These are phyloP conservation scores for Aspergillus awamori DNA, from an alignment of 2,329 filamentous ascomycete species.

Conservation along the genomic window DNA sequence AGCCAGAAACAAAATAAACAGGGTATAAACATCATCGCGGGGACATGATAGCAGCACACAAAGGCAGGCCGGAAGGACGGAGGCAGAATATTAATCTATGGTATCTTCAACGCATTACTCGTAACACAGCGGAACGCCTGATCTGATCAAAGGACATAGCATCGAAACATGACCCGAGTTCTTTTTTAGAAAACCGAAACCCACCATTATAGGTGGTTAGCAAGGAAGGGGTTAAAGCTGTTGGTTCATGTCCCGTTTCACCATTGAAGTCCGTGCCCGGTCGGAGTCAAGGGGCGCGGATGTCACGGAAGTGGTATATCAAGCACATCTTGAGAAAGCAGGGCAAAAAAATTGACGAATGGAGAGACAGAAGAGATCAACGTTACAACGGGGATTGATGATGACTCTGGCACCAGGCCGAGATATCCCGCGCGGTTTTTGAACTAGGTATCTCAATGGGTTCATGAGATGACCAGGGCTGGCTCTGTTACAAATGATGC, in stretches of 20 bases:
- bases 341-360: neutral
- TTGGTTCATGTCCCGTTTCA: neutral
- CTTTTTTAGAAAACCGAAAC: neutral
- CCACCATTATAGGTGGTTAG: neutral
- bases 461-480: neutral
- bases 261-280: neutral
- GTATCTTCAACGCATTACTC: slow-evolving; percentile 22
- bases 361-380: neutral
- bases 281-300: neutral
- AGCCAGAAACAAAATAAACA: neutral
- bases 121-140: slow-evolving; percentile 9
- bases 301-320: neutral
- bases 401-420: neutral
- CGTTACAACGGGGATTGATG: neutral
- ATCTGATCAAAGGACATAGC: neutral
- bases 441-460: neutral
- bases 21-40: slow-evolving; percentile 11
- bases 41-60: slow-evolving; percentile 11
- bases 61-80: slow-evolving; percentile 1
- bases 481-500: neutral
- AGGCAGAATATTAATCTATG: slow-evolving; percentile 16
- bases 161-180: neutral
- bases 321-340: neutral
- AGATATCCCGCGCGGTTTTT: neutral
- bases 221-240: neutral